These are phyloP conservation scores for Phytophthora pisi DNA, from an alignment of 352 stramenopile species.

Conservation along the genomic window DNA sequence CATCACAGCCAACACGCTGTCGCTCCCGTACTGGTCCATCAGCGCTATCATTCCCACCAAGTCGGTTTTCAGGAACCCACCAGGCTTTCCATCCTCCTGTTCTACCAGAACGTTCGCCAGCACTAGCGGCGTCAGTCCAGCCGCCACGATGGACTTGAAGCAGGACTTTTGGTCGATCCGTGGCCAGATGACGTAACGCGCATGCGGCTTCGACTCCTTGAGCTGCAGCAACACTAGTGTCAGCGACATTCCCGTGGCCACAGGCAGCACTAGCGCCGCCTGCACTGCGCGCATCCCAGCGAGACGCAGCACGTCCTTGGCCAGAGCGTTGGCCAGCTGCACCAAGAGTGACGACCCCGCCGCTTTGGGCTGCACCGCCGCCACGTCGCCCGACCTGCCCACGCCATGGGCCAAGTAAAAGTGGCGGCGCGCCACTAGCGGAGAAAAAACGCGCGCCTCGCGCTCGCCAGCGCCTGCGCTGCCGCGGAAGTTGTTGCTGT, in stretches of 20 bases:
- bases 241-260: constrained; percentile 98
- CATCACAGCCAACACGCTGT: constrained; percentile 93
- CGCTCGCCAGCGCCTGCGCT: constrained; percentile 96
- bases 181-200: constrained; percentile 91
- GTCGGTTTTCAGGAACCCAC: constrained; percentile 92
- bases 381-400: constrained; percentile 97
- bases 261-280: constrained; percentile 92
- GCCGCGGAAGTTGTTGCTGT: constrained; percentile 95
- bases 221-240: constrained; percentile 91
- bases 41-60: constrained; percentile 71
- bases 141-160: constrained; percentile 97
- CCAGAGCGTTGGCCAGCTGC: constrained; percentile 93
- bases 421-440: constrained; percentile 86
- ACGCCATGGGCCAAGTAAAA: constrained; percentile 97
- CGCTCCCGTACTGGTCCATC: constrained; percentile 64
- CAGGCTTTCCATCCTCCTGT: constrained; percentile 50
- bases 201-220: constrained; percentile 47
- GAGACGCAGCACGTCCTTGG: constrained; percentile 90
- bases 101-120: constrained; percentile 73
- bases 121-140: constrained; percentile 92
- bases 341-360: constrained; percentile 96
- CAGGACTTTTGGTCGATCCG: constrained; percentile 99
- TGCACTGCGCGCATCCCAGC: constrained; percentile 69
- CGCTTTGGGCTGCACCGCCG: constrained; percentile 98
- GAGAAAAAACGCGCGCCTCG: constrained; percentile 93